phyloP scores from a whole-genome alignment of 345 rosid species.

The Citrus trifoliata region DNA sequence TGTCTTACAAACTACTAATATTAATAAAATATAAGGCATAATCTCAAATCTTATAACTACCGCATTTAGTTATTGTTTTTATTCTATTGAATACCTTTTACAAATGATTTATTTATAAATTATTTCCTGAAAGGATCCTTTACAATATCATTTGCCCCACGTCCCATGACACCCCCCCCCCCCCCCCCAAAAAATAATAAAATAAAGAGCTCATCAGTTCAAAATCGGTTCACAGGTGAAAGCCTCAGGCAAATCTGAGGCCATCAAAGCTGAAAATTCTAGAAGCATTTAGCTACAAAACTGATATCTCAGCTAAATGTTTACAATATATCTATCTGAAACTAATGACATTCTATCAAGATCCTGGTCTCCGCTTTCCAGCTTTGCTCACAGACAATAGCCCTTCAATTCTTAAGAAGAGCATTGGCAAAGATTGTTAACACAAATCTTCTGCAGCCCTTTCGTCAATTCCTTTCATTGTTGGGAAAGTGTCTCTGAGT shows the following conservation, averaged over 20 bases:
- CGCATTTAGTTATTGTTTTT: background rate
- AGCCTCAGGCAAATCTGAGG: background rate
- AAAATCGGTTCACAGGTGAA: background rate
- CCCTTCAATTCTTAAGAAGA: background rate
- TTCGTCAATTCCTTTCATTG: slow-evolving; percentile 17
- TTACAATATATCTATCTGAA: background rate
- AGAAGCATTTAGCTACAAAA: background rate
- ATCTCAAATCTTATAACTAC: background rate
- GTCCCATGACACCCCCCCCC: background rate
- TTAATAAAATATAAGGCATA: no score
- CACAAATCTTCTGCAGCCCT: background rate
- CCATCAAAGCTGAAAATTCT: background rate
- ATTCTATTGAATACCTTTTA: background rate
- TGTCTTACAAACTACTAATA: no score
- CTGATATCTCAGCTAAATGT: background rate
- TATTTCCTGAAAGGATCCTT: background rate
- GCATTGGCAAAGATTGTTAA: background rate
- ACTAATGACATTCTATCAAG: background rate
- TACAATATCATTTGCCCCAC: background rate
- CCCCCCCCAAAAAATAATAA: no score
- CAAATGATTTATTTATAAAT: no score
- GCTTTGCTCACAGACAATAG: background rate
- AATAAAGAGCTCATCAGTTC: background rate
- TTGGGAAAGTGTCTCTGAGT: slow-evolving; percentile 40
- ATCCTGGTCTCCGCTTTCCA: background rate